phyloP scores from a whole-genome alignment of 2,329 filamentous ascomycete genomes.

The Botrytis elliptica region DNA sequence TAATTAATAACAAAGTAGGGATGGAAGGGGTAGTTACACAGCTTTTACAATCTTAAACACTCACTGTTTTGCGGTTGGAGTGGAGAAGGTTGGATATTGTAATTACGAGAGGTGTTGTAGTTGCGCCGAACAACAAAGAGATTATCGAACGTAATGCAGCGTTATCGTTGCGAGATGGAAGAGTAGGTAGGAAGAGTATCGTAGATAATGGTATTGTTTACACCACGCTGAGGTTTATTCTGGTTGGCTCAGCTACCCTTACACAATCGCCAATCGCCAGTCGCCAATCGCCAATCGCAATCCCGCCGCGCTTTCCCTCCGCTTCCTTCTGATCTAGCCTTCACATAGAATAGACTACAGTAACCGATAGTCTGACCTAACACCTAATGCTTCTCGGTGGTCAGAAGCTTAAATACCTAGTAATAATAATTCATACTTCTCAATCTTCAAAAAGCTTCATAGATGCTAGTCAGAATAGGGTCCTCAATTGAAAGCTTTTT shows the following conservation, averaged over 20 bases:
- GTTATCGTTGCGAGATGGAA: neutral
- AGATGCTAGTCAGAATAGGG: conserved; percentile 13
- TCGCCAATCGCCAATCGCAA: conserved; percentile 13
- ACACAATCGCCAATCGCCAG: neutral
- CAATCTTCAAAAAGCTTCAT: neutral
- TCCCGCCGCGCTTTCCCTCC: conserved; percentile 10
- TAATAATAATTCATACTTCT: neutral
- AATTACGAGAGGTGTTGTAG: neutral
- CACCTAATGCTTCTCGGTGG: neutral
- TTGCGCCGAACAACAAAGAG: conserved; percentile 7
- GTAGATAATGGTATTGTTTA: conserved; percentile 3
- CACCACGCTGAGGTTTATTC: neutral
- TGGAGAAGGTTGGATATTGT: neutral
- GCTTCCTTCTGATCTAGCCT: conserved; percentile 7
- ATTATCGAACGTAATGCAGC: neutral
- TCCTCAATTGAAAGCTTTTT: conserved; percentile 19
- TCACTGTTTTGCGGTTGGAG: neutral
- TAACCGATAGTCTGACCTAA: neutral
- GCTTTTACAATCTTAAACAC: neutral
- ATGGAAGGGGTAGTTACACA: conserved; percentile 6
- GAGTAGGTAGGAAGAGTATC: neutral
- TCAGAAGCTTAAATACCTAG: neutral
- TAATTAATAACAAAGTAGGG: conserved; percentile 16
- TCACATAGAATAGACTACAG: conserved; percentile 4
- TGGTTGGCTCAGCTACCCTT: conserved; percentile 17